Percentiles rank a stretch among this genome's conserved stretches.
phyloP scores from a whole-genome alignment of 2,329 filamentous ascomycete genomes.

The Calonectria honghensis region DNA sequence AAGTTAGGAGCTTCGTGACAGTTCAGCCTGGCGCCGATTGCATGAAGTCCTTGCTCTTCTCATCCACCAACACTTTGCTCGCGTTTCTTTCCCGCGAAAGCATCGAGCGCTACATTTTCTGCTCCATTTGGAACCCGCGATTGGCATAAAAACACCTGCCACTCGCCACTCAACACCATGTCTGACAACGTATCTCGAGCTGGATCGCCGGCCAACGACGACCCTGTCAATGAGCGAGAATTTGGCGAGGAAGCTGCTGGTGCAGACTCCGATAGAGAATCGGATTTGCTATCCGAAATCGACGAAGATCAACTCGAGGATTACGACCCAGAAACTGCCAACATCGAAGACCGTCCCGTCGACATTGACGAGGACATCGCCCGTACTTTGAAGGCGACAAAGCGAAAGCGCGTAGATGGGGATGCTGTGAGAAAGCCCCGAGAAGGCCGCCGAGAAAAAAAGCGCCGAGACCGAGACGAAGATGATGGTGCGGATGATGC shows the following conservation, averaged over 20 bases:
- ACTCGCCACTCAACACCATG: constrained; percentile 57
- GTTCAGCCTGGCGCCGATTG: constrained; percentile 1
- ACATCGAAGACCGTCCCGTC: constrained; percentile 78
- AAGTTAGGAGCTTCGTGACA: constrained; percentile 40
- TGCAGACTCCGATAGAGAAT: constrained; percentile 72
- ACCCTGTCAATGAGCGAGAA: constrained; percentile 63
- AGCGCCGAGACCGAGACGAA: constrained; percentile 70
- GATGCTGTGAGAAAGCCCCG: constrained; percentile 83
- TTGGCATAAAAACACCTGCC: not conserved
- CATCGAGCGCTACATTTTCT: not conserved
- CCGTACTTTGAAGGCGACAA: constrained; percentile 78
- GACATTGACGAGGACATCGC: constrained; percentile 81
- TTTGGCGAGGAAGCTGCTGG: constrained; percentile 55
- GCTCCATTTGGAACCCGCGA: not conserved
- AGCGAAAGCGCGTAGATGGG: constrained; percentile 79
- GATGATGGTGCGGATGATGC: constrained; percentile 70
- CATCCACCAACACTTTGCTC: not conserved
- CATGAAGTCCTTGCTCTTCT: constrained; percentile 25
- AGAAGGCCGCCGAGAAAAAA: constrained; percentile 82
- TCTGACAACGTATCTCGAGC: constrained; percentile 68
- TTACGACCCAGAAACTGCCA: constrained; percentile 79
- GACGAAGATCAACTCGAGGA: constrained; percentile 83
- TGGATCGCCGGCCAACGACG: constrained; percentile 61
- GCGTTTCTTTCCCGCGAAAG: not conserved
- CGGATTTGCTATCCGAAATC: constrained; percentile 79